phyloP scores from a whole-genome alignment of 805 yeast species.

The Starmerella riodocensis region DNA sequence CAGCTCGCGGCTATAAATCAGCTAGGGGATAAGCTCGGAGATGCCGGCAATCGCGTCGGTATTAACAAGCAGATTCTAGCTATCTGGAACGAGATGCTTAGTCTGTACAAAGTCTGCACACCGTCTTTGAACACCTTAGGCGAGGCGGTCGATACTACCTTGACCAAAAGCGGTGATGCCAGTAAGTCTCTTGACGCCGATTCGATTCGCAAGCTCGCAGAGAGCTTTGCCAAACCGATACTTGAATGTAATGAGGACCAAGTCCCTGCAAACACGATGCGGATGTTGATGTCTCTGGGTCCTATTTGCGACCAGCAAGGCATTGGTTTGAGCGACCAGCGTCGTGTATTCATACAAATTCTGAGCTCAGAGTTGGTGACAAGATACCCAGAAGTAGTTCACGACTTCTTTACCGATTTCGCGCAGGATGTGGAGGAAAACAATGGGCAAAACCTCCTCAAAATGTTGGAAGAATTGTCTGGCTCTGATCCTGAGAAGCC shows the following conservation, averaged over 20 bases:
- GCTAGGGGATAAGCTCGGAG: too few species aligned
- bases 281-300: background rate
- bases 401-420: background rate
- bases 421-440: background rate
- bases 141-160: too few species aligned
- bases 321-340: background rate
- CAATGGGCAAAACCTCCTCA: background rate
- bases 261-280: background rate
- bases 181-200: background rate
- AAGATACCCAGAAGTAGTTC: background rate
- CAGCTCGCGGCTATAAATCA: too few species aligned
- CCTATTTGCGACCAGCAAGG: background rate
- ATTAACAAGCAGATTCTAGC: too few species aligned
- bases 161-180: too few species aligned
- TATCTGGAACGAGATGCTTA: too few species aligned
- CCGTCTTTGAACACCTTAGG: too few species aligned
- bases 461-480: background rate
- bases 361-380: background rate
- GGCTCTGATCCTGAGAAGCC: background rate
- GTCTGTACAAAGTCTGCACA: too few species aligned
- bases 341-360: background rate
- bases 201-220: background rate
- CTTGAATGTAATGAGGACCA: background rate
- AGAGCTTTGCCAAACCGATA: background rate
- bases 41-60: too few species aligned